These are phyloP conservation scores for Scheffersomyces ergatensis DNA, from an alignment of 805 yeast genomes.

Conservation along the genomic window DNA sequence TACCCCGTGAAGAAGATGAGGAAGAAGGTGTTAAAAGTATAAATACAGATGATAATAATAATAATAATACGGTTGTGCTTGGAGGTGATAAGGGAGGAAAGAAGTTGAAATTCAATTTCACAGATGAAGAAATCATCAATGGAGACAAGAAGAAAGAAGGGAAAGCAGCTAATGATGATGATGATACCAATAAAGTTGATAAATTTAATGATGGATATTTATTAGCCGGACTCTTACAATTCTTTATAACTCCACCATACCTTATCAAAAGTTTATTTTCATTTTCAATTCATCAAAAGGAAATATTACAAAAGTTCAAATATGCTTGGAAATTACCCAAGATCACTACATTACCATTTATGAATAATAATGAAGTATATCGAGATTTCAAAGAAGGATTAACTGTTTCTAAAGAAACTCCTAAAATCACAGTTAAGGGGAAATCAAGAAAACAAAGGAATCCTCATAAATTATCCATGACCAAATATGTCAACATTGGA, in stretches of 20 bases:
- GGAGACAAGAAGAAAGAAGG: not conserved
- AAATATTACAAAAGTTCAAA: slow-evolving; percentile 42
- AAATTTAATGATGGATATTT: slow-evolving; percentile 30
- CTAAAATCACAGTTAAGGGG: slow-evolving; percentile 32
- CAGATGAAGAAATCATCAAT: slow-evolving; percentile 25
- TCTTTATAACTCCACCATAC: slow-evolving; percentile 82
- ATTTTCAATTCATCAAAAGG: slow-evolving; percentile 30
- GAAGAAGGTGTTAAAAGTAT: slow-evolving; percentile 9
- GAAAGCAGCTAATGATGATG: slow-evolving; percentile 7
- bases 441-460: slow-evolving; percentile 44
- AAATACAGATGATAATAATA: slow-evolving; percentile 14
- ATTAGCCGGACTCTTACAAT: slow-evolving; percentile 72
- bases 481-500: slow-evolving; percentile 80
- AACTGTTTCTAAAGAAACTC: slow-evolving; percentile 42
- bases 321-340: slow-evolving; percentile 71
- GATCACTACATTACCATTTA: slow-evolving; percentile 71
- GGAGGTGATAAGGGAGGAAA: slow-evolving; percentile 23
- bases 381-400: slow-evolving; percentile 61
- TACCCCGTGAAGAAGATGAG: slow-evolving; percentile 26
- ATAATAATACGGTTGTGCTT: slow-evolving; percentile 14
- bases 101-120: slow-evolving; percentile 14
- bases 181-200: slow-evolving; percentile 2
- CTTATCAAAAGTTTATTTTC: slow-evolving; percentile 62
- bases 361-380: slow-evolving; percentile 44
- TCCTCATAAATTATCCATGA: slow-evolving; percentile 45